Conservation (phyloP, 2,329 filamentous ascomycete genomes). For the Fusarium nelsonii region DNA sequence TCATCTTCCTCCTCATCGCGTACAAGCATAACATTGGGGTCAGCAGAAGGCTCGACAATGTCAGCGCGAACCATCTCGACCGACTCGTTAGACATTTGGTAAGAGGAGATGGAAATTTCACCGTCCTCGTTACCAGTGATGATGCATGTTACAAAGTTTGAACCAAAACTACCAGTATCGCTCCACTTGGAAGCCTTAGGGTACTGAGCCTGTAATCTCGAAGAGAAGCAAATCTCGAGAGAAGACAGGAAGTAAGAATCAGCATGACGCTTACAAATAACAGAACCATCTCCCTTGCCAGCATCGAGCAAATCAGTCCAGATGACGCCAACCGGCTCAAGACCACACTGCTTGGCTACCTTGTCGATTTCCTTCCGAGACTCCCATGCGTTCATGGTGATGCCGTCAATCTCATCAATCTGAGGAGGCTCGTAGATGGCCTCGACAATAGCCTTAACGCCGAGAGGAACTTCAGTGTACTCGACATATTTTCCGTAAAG, state of each 20-base stretch:
- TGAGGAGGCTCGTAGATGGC: conserved; percentile 98
- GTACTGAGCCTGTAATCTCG: conserved; percentile 86
- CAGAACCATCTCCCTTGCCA: conserved; percentile 83
- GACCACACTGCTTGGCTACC: conserved; percentile 83
- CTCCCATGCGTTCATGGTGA: conserved; percentile 86
- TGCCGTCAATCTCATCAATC: conserved; percentile 86
- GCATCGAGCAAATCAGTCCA: conserved; percentile 93
- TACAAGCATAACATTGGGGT: conserved; percentile 93
- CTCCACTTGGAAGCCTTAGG: conserved; percentile 97
- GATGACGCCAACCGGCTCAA: conserved; percentile 91
- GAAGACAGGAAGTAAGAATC: conserved; percentile 96
- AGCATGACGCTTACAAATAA: conserved; percentile 93
- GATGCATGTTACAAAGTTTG: conserved; percentile 96
- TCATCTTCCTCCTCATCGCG: conserved; percentile 91
- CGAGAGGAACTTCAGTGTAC: conserved; percentile 92
- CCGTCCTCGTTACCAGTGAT: conserved; percentile 92
- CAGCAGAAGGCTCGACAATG: conserved; percentile 93
- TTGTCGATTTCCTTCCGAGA: conserved; percentile 86
- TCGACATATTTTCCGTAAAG: conserved; percentile 92
- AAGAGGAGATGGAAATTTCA: conserved; percentile 88
- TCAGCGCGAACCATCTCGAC: conserved; percentile 98
- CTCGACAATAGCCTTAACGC: conserved; percentile 94
- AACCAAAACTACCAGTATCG: conserved; percentile 92
- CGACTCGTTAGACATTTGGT: conserved; percentile 94
- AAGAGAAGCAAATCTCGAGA: conserved; percentile 89